Evolutionary conservation across 371 early-diverging fungal species (phyloP), one percentile per base, ranked within the genome.

Genomic region (Rhizopus arrhizus): DNA sequence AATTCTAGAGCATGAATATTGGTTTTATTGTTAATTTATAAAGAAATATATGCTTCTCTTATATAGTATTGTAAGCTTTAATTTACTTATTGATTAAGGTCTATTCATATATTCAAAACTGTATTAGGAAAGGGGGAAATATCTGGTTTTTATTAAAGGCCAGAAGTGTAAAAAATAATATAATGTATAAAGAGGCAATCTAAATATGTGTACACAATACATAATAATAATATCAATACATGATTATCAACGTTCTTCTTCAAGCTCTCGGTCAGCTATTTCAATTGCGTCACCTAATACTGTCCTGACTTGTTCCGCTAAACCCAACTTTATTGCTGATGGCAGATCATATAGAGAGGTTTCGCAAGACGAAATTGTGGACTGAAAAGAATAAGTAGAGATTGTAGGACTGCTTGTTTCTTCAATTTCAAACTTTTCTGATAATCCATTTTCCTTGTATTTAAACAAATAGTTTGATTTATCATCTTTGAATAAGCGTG

Each of bases 191-290:
- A 9, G 36, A 2, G 22, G 22, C 22, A 22, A 22, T 22, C 22
- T 22, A 22, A 22, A 22, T 22, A 22, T 22, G 22, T 38, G 38
- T 38, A 38, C 7, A 38, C 38, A 38, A 11, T 38, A 11, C 9
- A 38, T 38, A 38, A 1, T 9, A 38, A 38, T 38, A 38, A 10
- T 13, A 43, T 2, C 5, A 43, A 43, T 43, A 43, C 15, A 43
- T 43, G 11, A 43, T 13, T 11, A n/a, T 13, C 5, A 13, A 15
- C 15, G 0, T 43, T n/a, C 43, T 43, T 43, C n/a, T n/a, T 52
- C 59, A 41, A 53, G 53, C 42, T 63, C 64, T 46, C 42, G 41
- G 46, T 63, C 64, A 46, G 64, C 64, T 45, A 63, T 31, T 12
- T 32, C 16, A 22, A 63, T 58, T 8, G 64, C 64, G 58, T 58